These are phyloP conservation scores for Flaveria ramosissima DNA, from an alignment of 129 eudicot species.

Conservation along the genomic window DNA sequence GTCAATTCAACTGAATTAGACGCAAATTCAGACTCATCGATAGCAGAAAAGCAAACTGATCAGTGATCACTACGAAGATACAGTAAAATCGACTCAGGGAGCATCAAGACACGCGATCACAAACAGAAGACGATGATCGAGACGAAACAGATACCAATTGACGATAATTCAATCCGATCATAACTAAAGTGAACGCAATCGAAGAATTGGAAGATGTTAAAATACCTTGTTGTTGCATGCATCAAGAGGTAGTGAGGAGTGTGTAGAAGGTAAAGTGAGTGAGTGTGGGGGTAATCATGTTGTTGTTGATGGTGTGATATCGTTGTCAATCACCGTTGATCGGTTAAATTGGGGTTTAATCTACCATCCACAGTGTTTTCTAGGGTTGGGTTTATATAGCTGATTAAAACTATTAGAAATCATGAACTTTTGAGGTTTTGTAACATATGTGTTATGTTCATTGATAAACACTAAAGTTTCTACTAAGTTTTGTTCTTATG, in stretches of 20 bases:
- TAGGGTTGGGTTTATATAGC: neutral
- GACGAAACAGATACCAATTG: neutral
- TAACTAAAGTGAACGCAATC: neutral
- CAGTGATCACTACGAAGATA: neutral
- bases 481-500: too few relatives aligned
- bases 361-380: neutral
- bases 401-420: too few relatives aligned
- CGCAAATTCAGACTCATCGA: neutral
- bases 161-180: neutral
- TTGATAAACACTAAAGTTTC: too few relatives aligned
- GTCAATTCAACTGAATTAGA: neutral
- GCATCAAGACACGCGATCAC: neutral
- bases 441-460: too few relatives aligned
- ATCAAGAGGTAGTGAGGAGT: neutral
- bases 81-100: too few relatives aligned
- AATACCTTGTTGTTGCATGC: conserved; percentile 10
- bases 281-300: too few relatives aligned
- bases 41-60: conserved; percentile 4
- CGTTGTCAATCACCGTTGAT: neutral
- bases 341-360: neutral
- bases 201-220: neutral
- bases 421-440: too few relatives aligned
- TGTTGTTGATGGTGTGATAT: neutral
- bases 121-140: conserved; percentile 13
- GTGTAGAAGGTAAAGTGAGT: too few relatives aligned